Evolutionary conservation across 345 rosid species (phyloP).

Genomic region (Carallia brachiata): DNA sequence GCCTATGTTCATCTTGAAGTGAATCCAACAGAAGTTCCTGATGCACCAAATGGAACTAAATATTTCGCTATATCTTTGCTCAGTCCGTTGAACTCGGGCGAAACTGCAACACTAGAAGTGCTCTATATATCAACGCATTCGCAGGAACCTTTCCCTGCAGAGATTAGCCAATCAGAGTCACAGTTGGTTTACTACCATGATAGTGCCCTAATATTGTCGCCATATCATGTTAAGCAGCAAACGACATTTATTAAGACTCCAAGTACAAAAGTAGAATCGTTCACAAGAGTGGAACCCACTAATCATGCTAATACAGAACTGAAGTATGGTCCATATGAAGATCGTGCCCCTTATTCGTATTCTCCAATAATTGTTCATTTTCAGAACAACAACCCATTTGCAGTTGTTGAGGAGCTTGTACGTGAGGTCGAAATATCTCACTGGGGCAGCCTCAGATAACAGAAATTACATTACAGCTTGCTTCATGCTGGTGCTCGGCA

Average conservation of each 20-base stretch:
- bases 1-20: conserved; percentile 56
- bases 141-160: conserved; percentile 87
- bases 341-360: conserved; percentile 63
- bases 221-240: conserved; percentile 77
- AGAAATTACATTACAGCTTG: conserved; percentile 76
- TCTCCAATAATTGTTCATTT: conserved; percentile 78
- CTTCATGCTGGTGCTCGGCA: conserved; percentile 93
- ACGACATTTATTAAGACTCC: conserved; percentile 77
- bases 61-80: conserved; percentile 51
- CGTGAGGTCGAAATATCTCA: conserved; percentile 96
- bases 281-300: conserved; percentile 80
- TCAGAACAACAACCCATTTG: conserved; percentile 93
- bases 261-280: conserved; percentile 79
- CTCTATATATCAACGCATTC: conserved; percentile 75
- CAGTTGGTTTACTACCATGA: conserved; percentile 87
- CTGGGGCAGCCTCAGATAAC: conserved; percentile 97
- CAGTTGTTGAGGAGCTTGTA: conserved; percentile 96
- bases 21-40: conserved; percentile 60
- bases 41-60: conserved; percentile 68
- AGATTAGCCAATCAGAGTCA: conserved; percentile 89
- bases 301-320: conserved; percentile 69
- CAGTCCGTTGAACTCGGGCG: conserved; percentile 59
- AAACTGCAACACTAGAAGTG: conserved; percentile 73
- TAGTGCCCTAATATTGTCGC: conserved; percentile 72
- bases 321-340: conserved; percentile 90